These are phyloP conservation scores for Millerozyma acaciae DNA, from an alignment of 805 yeast species.

Conservation along the genomic window DNA sequence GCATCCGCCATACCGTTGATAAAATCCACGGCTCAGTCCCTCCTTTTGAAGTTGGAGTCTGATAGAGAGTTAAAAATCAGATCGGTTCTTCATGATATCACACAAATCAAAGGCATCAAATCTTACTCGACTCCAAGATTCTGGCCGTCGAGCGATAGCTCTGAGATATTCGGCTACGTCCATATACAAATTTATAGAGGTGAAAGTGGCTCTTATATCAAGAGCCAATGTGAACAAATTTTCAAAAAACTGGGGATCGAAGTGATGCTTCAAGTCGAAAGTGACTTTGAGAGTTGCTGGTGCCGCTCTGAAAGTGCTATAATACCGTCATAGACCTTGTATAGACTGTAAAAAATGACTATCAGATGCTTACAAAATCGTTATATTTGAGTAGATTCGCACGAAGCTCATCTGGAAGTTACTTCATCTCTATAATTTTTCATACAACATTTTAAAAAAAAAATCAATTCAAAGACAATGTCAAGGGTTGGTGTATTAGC, in stretches of 20 bases:
- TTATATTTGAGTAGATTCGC: no score
- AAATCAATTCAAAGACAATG: slow-evolving; percentile 57
- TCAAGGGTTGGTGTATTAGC: slow-evolving; percentile 93
- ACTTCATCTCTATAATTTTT: no score
- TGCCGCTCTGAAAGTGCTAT: slow-evolving; percentile 37
- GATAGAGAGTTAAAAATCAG: slow-evolving; percentile 61
- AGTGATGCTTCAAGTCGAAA: slow-evolving; percentile 66
- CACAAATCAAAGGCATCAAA: slow-evolving; percentile 71
- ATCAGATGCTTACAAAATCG: no score
- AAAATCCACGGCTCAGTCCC: slow-evolving; percentile 70
- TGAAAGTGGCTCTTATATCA: slow-evolving; percentile 58
- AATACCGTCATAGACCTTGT: slow-evolving; percentile 1
- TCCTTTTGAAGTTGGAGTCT: slow-evolving; percentile 59
- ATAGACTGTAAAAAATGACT: no score
- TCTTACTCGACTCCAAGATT: slow-evolving; percentile 87
- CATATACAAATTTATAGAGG: slow-evolving; percentile 74
- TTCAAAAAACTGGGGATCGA: slow-evolving; percentile 49
- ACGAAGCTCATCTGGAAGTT: slow-evolving; percentile 3
- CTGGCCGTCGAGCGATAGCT: slow-evolving; percentile 59
- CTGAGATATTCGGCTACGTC: slow-evolving; percentile 54
- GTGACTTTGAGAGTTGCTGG: slow-evolving; percentile 64
- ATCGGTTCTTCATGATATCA: slow-evolving; percentile 62
- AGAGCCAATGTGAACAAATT: slow-evolving; percentile 55
- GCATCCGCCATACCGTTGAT: slow-evolving; percentile 81
- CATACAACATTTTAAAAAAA: no score